Evolutionary conservation across 306 rosid species (phyloP).

Genomic region (Hippophae tibetana): DNA sequence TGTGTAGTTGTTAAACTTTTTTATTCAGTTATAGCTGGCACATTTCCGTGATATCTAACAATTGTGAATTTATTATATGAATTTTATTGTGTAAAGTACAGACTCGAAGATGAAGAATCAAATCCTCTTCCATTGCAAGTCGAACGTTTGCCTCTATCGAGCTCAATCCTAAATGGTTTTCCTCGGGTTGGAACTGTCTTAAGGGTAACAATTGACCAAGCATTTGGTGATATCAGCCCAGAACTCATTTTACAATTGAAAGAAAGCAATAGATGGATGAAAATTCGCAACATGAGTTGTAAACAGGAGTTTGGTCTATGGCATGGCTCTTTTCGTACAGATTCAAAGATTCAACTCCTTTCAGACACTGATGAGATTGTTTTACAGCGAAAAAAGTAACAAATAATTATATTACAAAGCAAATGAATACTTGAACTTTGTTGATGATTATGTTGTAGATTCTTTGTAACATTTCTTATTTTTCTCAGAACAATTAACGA

Average conservation of each 20-base stretch:
- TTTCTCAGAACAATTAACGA: neutral
- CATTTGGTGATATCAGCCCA: neutral
- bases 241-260: neutral
- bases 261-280: neutral
- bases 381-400: neutral
- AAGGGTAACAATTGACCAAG: neutral
- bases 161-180: neutral
- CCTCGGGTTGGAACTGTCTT: neutral
- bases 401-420: too few species aligned
- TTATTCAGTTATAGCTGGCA: neutral
- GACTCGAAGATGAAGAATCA: neutral
- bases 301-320: neutral
- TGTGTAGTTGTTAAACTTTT: too few species aligned
- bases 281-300: neutral
- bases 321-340: neutral
- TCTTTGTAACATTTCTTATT: neutral
- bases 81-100: too few species aligned
- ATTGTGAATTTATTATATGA: too few species aligned
- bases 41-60: too few species aligned
- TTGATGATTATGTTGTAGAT: too few species aligned
- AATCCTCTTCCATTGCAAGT: neutral
- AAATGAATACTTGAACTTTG: neutral
- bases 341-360: neutral
- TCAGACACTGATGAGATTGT: neutral
- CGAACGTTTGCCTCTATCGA: neutral